A percentile compares a stretch with the other conserved stretches of the same genome.
Conservation (phyloP, 1,139 yeast species). For the Lodderomyces oxycetoniae region DNA sequence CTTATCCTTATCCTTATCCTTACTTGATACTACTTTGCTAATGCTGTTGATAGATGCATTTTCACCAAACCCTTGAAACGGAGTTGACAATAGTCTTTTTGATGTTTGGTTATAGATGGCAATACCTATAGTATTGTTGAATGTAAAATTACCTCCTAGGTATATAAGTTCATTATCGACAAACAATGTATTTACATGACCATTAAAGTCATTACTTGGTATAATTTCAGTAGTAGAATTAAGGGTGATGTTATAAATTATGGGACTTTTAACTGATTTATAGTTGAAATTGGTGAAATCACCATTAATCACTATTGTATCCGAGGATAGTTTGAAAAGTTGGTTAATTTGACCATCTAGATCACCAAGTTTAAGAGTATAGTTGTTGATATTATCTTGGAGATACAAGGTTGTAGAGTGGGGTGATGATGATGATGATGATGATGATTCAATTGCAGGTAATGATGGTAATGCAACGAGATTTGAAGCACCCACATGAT, state of each 20-base stretch:
- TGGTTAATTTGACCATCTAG: slow-evolving; percentile 33
- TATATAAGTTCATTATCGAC: slow-evolving; percentile 50
- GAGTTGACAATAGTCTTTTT: slow-evolving; percentile 42
- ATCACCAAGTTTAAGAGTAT: slow-evolving; percentile 28
- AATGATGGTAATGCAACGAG: slow-evolving; percentile 19
- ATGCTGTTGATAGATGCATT: slow-evolving; percentile 65
- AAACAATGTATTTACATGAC: slow-evolving; percentile 50
- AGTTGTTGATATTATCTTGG: slow-evolving; percentile 26
- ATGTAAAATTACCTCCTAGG: slow-evolving; percentile 75
- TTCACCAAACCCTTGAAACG: slow-evolving; percentile 75
- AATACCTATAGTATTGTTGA: slow-evolving; percentile 53
- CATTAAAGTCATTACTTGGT: slow-evolving; percentile 30
- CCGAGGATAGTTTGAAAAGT: slow-evolving; percentile 23
- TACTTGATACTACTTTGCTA: slow-evolving; percentile 38
- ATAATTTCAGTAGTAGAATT: slow-evolving; percentile 39
- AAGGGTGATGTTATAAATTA: slow-evolving; percentile 48
- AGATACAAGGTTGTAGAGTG: slow-evolving; percentile 21
- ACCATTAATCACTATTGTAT: slow-evolving; percentile 42
- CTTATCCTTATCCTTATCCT: slow-evolving; percentile 19
- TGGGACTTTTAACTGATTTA: slow-evolving; percentile 44
- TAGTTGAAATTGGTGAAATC: slow-evolving; percentile 34
- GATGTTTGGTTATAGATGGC: slow-evolving; percentile 59
- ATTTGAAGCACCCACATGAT: slow-evolving; percentile 46
- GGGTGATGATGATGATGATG: slow-evolving; percentile 8
- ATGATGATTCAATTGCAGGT: too few species aligned